These are phyloP conservation scores for Papiliotrema fonsecae DNA, from an alignment of 1,284 basidiomycete species.

Conservation along the genomic window DNA sequence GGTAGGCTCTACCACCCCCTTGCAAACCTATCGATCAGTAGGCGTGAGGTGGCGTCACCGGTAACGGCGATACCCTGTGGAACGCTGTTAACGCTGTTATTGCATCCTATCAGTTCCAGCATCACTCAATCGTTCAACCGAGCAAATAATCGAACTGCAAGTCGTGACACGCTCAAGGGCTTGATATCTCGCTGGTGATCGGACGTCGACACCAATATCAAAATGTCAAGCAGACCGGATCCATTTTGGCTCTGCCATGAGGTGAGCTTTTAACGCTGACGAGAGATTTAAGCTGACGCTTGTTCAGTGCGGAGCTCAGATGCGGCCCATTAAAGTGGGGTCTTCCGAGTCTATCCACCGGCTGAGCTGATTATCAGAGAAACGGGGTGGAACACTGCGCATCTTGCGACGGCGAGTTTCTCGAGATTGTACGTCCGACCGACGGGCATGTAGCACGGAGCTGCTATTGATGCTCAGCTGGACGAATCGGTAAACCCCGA, in stretches of 20 bases:
- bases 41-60: too few relatives aligned
- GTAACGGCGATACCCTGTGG: too few relatives aligned
- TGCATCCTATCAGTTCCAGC: too few relatives aligned
- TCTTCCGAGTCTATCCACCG: not conserved
- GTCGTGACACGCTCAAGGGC: too few relatives aligned
- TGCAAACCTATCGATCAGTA: too few relatives aligned
- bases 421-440: conserved; percentile 37
- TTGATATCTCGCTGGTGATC: too few relatives aligned
- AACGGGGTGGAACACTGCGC: conserved; percentile 35
- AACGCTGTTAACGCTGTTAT: too few relatives aligned
- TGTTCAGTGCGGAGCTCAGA: conserved; percentile 39
- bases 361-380: conserved; percentile 13
- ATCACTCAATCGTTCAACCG: too few relatives aligned
- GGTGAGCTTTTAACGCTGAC: conserved; percentile 14
- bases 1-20: too few relatives aligned
- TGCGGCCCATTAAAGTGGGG: conserved; percentile 36
- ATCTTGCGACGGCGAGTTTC: conserved; percentile 40
- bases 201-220: too few relatives aligned
- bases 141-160: too few relatives aligned
- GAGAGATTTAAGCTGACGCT: conserved; percentile 1
- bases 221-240: too few relatives aligned
- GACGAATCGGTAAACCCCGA: conserved; percentile 41
- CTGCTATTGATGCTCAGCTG: conserved; percentile 19
- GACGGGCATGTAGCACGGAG: not conserved
- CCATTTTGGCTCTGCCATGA: conserved; percentile 45